phyloP scores from a whole-genome alignment of 2,329 filamentous ascomycete species.

The Hymenoscyphus fraxineus region DNA sequence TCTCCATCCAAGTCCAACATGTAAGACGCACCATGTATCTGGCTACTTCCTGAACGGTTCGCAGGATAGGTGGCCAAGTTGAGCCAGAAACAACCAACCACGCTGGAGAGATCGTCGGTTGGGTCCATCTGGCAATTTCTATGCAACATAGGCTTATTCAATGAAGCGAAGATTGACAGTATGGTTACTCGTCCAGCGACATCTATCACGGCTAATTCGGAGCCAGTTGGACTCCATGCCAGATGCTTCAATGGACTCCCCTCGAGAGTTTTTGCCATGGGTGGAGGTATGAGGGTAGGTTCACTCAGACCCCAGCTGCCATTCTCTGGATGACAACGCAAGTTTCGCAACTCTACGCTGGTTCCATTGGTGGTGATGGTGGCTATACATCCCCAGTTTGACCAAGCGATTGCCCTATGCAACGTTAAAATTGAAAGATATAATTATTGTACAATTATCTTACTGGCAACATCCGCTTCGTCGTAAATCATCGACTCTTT shows the following conservation, averaged over 20 bases:
- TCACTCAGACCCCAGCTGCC: constrained; percentile 75
- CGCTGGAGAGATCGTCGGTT: constrained; percentile 68
- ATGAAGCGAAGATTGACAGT: constrained; percentile 63
- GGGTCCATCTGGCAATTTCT: constrained; percentile 64
- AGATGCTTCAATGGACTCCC: constrained; percentile 72
- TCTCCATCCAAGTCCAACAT: constrained; percentile 33
- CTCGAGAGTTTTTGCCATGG: constrained; percentile 54
- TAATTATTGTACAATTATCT: constrained; percentile 33
- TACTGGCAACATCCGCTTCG: constrained; percentile 78
- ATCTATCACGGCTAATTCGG: constrained; percentile 82
- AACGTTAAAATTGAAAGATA: constrained; percentile 4
- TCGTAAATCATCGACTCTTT: constrained; percentile 73
- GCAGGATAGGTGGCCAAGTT: constrained; percentile 30
- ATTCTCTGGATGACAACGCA: constrained; percentile 64
- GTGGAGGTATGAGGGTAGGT: constrained; percentile 59
- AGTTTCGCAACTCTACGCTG: constrained; percentile 66
- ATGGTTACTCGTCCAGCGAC: constrained; percentile 73
- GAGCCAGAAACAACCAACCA: constrained; percentile 87
- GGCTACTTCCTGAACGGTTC: constrained; percentile 29
- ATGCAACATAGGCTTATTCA: constrained; percentile 67
- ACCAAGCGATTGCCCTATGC: constrained; percentile 77
- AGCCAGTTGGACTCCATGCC: constrained; percentile 69
- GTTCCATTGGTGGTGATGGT: constrained; percentile 71
- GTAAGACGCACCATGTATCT: not conserved
- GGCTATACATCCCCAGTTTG: constrained; percentile 79